Base-by-base conservation (phyloP, 306 rosid genomes). In the Astragalus glycyphyllos region DNA sequence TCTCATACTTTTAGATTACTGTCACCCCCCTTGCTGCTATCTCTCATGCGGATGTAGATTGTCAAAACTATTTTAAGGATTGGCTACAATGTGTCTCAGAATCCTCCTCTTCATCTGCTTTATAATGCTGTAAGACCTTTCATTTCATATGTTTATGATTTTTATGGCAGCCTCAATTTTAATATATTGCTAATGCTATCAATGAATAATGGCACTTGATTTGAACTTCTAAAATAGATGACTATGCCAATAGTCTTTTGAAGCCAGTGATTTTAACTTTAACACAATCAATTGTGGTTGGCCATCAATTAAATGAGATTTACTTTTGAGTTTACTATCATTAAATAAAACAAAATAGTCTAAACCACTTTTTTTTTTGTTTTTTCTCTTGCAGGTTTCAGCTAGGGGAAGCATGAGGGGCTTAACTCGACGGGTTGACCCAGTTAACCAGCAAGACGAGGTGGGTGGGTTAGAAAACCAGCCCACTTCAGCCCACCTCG, bases 71-170 rank as follows among this genome's bases (percentile, higher is more conserved):
- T 61, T 61, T 86, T 49, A 68, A 83, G 75, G 82, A 82, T 48
- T 90, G 94, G 97, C 81, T 93, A 59, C 90, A 85, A 9, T 81
- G 73, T 75, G 86, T 82, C 71, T 70, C 61, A 76, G 95, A 83
- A 72, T 65, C 6, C 80, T 46, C 78, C 69, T 75, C 91, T 13
- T 54, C 90, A 16, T 78, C 92, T 0, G 89, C 90, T 65, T 82
- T 90, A 63, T 90, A 68, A 79, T 76, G 80, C 76, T 69, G 72
- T 72, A 51, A 76, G 79, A 48, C 72, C 32, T 11, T 40, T 40
- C 40, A 15, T 42, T 44, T 69, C 77, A 62, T 65, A 65, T 59
- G 64, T 69, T 72, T 44, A 41, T 38, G 31, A 40, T 77, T 65
- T 67, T 47, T 66, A 20, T 38, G 40, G 31, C 14, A 46, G 31